A percentile compares a stretch with the other conserved stretches of the same genome.
These are phyloP conservation scores for Metschnikowia continentalis DNA, from an alignment of 805 yeast species.

Conservation along the genomic window DNA sequence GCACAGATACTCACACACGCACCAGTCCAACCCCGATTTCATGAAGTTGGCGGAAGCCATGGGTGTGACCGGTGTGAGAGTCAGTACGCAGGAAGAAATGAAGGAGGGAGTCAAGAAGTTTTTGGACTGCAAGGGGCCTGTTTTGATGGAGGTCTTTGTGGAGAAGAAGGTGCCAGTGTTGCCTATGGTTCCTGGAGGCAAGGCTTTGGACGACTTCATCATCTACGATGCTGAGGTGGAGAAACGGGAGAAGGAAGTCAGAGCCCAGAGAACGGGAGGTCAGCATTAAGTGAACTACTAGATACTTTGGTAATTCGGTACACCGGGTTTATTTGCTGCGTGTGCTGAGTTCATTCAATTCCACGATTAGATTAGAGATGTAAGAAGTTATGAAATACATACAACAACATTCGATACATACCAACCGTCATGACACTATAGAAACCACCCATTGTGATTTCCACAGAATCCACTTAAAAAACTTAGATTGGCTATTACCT, in stretches of 20 bases:
- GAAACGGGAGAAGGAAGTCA: constrained; percentile 60
- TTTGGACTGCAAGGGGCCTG: constrained; percentile 75
- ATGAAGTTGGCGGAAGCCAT: constrained; percentile 90
- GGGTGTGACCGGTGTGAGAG: constrained; percentile 82
- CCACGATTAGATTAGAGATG: no score
- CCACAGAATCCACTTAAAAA: no score
- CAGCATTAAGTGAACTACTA: constrained; percentile 41
- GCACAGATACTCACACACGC: constrained; percentile 96
- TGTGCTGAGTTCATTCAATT: not conserved
- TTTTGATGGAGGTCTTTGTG: constrained; percentile 82
- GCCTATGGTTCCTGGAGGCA: constrained; percentile 98
- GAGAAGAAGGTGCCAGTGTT: constrained; percentile 94
- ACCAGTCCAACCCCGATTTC: constrained; percentile 92
- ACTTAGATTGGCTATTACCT: no score
- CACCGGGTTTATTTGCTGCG: no score
- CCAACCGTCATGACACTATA: no score
- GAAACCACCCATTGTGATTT: no score
- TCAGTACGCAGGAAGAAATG: constrained; percentile 62
- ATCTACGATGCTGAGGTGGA: constrained; percentile 81
- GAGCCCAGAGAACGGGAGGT: constrained; percentile 72
- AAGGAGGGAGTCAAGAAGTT: constrained; percentile 51
- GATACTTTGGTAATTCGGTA: not conserved
- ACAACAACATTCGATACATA: no score
- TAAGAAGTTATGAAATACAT: no score
- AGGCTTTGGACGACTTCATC: constrained; percentile 89